These are phyloP conservation scores for Didymella keratinophila DNA, from an alignment of 2,329 filamentous ascomycete species.

Conservation along the genomic window DNA sequence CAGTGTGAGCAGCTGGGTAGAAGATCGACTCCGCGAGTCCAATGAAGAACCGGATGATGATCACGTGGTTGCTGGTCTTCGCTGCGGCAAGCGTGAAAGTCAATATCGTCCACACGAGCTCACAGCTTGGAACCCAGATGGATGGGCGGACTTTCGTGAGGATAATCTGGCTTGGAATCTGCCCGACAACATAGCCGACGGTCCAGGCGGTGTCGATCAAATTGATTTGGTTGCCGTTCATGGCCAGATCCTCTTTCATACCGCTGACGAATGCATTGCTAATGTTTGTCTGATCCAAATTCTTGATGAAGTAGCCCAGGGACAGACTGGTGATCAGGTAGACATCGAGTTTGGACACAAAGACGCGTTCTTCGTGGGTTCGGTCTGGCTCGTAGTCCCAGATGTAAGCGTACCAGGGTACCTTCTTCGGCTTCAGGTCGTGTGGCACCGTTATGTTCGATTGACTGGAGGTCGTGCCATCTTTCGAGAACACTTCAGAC, in stretches of 20 bases:
- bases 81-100: constrained; percentile 33
- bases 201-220: constrained; percentile 31
- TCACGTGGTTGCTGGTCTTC: constrained; percentile 34
- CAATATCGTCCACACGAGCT: constrained; percentile 33
- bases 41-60: constrained; percentile 33
- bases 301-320: constrained; percentile 37
- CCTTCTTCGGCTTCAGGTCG: constrained; percentile 14
- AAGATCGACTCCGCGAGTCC: constrained; percentile 30
- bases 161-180: constrained; percentile 33
- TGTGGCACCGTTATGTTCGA: not conserved
- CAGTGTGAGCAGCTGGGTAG: constrained; percentile 33
- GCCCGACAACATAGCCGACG: constrained; percentile 32
- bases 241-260: constrained; percentile 38
- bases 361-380: constrained; percentile 30
- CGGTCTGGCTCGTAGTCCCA: constrained; percentile 40
- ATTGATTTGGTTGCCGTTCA: constrained; percentile 38
- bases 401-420: constrained; percentile 38
- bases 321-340: constrained; percentile 34
- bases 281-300: constrained; percentile 39
- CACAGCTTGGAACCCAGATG: constrained; percentile 33
- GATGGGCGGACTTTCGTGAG: constrained; percentile 33
- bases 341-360: constrained; percentile 34
- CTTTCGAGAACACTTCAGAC: constrained; percentile 3
- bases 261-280: constrained; percentile 36
- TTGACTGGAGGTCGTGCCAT: constrained; percentile 7